phyloP scores from a whole-genome alignment of 2,329 filamentous ascomycete species.

The Fusarium keratoplasticum region DNA sequence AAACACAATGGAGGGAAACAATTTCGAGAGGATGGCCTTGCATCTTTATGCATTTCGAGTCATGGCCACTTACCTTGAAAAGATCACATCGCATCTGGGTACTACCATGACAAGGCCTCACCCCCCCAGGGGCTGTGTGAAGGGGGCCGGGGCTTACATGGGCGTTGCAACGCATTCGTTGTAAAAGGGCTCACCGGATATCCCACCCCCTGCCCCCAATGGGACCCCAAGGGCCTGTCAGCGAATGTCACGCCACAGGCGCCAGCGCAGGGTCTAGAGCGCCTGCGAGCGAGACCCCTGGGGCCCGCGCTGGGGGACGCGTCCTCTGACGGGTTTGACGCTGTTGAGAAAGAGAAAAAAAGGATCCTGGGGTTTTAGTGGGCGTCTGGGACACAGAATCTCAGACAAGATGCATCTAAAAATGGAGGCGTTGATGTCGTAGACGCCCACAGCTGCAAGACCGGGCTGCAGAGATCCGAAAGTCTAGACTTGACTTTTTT shows the following conservation, averaged over 20 bases:
- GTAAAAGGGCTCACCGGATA: neutral
- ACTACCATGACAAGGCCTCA: neutral
- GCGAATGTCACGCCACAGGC: neutral
- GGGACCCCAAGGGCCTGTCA: neutral
- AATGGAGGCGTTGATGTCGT: neutral
- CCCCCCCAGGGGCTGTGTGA: slow-evolving; percentile 1
- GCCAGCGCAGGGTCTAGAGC: neutral
- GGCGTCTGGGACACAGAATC: neutral
- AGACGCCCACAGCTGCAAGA: neutral
- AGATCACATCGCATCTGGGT: neutral
- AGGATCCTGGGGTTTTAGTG: neutral
- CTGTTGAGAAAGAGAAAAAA: neutral
- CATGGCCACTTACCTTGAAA: neutral
- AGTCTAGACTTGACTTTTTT: neutral
- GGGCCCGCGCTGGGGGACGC: neutral
- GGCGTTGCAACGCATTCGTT: slow-evolving; percentile 1
- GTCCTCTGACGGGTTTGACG: neutral
- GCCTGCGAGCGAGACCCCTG: neutral
- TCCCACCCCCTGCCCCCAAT: neutral
- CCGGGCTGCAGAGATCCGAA: neutral
- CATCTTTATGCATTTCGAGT: neutral
- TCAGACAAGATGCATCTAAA: slow-evolving; percentile 2
- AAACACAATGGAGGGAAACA: neutral
- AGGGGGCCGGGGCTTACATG: slow-evolving; percentile 1
- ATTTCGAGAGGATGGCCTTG: neutral